A percentile compares a stretch with the other conserved stretches of the same genome.
Evolutionary conservation across 192 early-diverging fungal genomes (phyloP).

Genomic region (Umbelopsis isabellina): DNA sequence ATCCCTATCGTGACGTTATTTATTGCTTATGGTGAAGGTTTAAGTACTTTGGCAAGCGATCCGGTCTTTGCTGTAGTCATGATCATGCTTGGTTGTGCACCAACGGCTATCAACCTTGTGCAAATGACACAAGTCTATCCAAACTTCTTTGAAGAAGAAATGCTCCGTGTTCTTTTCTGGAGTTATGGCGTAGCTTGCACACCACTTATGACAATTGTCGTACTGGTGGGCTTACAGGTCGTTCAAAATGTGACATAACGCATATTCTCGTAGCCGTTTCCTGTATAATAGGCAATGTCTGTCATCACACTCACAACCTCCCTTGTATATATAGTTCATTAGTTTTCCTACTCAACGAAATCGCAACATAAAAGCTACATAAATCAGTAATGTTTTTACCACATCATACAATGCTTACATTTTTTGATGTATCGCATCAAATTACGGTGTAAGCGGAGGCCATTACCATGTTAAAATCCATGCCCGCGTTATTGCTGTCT

Average conservation of each 20-base stretch:
- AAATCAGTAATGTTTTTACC: too few relatives aligned
- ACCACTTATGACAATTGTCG: conserved; percentile 33
- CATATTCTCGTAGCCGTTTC: too few relatives aligned
- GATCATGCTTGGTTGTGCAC: conserved; percentile 64
- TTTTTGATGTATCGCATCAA: too few relatives aligned
- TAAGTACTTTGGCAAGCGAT: conserved; percentile 55
- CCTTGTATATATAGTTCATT: too few relatives aligned
- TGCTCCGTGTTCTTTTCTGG: conserved; percentile 69
- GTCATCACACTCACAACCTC: not conserved
- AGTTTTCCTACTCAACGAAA: too few relatives aligned
- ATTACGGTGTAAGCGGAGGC: too few relatives aligned
- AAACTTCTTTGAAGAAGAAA: conserved; percentile 70
- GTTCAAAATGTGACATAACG: conserved; percentile 13
- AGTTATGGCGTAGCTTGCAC: conserved; percentile 60
- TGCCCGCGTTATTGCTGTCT: too few relatives aligned
- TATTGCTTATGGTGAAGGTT: conserved; percentile 12
- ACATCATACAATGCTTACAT: too few relatives aligned
- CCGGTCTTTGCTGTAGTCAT: conserved; percentile 67
- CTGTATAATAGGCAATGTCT: not conserved
- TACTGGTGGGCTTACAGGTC: conserved; percentile 36
- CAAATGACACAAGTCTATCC: conserved; percentile 68
- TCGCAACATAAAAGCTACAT: too few relatives aligned
- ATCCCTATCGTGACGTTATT: conserved; percentile 38
- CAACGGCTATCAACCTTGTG: conserved; percentile 72
- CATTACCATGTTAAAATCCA: too few relatives aligned